Percentiles rank a stretch among this genome's conserved stretches.
Conservation (phyloP, 179 eudicot species). For the Heliamphora ciliata region DNA sequence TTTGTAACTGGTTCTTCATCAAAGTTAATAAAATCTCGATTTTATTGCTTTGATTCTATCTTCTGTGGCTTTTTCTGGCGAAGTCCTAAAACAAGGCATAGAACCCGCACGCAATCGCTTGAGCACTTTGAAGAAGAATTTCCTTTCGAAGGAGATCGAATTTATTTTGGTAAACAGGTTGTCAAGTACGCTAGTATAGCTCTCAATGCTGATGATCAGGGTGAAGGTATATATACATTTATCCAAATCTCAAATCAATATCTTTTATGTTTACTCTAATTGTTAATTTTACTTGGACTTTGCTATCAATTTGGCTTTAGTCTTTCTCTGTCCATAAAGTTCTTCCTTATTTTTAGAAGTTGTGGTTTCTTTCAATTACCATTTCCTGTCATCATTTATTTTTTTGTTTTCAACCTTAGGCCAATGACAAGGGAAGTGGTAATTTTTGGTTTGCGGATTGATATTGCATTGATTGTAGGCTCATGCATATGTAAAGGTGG, state of each 20-base stretch:
- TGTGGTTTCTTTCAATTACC: background rate
- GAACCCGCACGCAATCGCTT: no score
- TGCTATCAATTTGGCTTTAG: background rate
- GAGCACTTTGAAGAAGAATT: no score
- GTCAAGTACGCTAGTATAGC: constrained; percentile 49
- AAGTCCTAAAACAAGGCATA: no score
- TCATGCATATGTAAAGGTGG: background rate
- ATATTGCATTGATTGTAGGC: background rate
- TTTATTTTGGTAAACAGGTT: no score
- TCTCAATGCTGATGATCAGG: constrained; percentile 62
- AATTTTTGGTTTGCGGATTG: background rate
- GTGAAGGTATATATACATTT: constrained; percentile 41
- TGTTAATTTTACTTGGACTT: background rate
- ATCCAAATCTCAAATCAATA: no score
- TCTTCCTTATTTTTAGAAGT: background rate
- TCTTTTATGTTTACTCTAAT: background rate
- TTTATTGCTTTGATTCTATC: no score
- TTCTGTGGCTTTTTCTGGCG: no score
- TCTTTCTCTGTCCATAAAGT: background rate
- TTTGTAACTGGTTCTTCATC: no score
- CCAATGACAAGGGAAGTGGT: background rate
- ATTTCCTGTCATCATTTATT: background rate
- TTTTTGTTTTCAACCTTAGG: background rate
- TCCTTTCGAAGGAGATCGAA: no score
- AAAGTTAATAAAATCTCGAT: no score